Conservation (phyloP, 345 rosid genomes). For the Raphanus raphanistrum region DNA sequence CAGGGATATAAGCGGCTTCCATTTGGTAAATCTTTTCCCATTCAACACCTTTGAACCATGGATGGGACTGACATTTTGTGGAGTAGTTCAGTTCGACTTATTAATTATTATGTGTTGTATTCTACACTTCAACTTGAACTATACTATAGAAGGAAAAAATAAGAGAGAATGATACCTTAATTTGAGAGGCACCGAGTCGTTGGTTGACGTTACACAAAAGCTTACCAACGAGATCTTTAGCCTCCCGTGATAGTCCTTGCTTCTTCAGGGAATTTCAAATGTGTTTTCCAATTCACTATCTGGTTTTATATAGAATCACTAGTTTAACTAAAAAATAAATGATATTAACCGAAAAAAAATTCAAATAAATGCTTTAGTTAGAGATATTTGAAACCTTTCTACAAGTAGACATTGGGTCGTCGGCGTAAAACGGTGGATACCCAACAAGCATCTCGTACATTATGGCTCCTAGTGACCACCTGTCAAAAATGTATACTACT, state of each 20-base stretch:
- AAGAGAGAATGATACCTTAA: constrained; percentile 59
- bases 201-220: constrained; percentile 82
- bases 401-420: background rate
- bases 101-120: no score
- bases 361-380: background rate
- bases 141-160: background rate
- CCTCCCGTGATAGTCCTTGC: constrained; percentile 70
- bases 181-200: constrained; percentile 81
- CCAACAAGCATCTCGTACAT: background rate
- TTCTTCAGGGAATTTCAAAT: constrained; percentile 95
- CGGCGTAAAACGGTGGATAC: background rate
- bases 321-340: background rate
- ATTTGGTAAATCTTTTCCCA: constrained; percentile 81
- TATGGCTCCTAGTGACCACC: background rate
- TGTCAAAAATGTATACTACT: background rate
- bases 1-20: constrained; percentile 93
- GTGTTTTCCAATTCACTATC: constrained; percentile 96
- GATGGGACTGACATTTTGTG: constrained; percentile 28
- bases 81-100: no score
- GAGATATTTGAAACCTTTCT: constrained; percentile 40
- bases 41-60: constrained; percentile 69
- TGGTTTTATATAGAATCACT: constrained; percentile 26
- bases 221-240: constrained; percentile 71
- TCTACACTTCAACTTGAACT: background rate
- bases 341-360: background rate